Conservation (phyloP, 1,284 basidiomycete genomes). For the Microbotryum violaceum region DNA sequence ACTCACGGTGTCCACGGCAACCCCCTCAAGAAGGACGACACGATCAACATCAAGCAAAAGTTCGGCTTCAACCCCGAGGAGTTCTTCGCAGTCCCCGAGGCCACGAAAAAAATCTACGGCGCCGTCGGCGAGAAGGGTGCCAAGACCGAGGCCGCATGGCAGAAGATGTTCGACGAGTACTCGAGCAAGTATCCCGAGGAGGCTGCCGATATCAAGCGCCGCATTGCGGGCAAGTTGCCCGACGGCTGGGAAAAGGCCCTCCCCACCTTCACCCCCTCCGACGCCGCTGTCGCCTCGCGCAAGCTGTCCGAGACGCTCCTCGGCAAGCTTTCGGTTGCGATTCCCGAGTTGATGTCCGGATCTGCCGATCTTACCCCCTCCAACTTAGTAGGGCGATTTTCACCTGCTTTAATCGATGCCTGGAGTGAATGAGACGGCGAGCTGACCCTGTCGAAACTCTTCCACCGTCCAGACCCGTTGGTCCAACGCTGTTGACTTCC, state of each 20-base stretch:
- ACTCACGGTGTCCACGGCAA: slow-evolving; percentile 84
- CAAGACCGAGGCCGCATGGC: slow-evolving; percentile 68
- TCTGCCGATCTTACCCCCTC: slow-evolving; percentile 34
- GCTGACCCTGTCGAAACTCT: neutral
- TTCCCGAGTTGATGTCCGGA: slow-evolving; percentile 58
- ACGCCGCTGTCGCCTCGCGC: slow-evolving; percentile 79
- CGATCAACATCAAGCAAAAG: slow-evolving; percentile 71
- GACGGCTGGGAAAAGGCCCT: slow-evolving; percentile 77
- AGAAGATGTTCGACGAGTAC: slow-evolving; percentile 62
- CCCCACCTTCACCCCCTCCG: slow-evolving; percentile 71
- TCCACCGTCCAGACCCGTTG: slow-evolving; percentile 56
- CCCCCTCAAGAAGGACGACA: slow-evolving; percentile 91
- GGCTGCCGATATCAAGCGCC: slow-evolving; percentile 74
- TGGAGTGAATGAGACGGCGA: slow-evolving; percentile 39
- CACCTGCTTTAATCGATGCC: neutral
- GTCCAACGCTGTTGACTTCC: slow-evolving; percentile 81
- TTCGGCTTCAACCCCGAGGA: slow-evolving; percentile 74
- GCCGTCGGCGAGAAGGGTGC: slow-evolving; percentile 64
- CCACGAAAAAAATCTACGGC: slow-evolving; percentile 62
- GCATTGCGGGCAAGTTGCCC: slow-evolving; percentile 74
- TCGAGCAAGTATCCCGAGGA: slow-evolving; percentile 70
- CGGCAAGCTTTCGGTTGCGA: slow-evolving; percentile 60
- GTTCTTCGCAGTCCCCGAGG: slow-evolving; percentile 70
- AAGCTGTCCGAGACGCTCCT: slow-evolving; percentile 89
- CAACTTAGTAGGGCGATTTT: slow-evolving; percentile 7